Evolutionary conservation across 495 filamentous ascomycete genomes (phyloP).

Genomic region (Pyrenopolyporus hunteri): DNA sequence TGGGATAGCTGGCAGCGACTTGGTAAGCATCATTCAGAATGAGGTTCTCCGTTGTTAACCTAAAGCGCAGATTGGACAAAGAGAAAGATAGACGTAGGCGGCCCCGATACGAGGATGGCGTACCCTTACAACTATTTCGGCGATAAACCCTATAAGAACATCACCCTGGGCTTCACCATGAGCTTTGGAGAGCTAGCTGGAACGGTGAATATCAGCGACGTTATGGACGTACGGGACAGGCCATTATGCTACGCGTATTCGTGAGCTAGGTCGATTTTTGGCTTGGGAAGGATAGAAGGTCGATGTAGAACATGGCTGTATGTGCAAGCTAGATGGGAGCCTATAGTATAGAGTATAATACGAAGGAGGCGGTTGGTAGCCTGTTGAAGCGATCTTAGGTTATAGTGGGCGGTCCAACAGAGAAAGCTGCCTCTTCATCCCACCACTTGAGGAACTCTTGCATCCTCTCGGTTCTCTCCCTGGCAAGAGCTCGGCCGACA

Average conservation of each 20-base stretch:
- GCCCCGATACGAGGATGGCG: constrained; percentile 43
- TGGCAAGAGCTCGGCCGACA: constrained; percentile 70
- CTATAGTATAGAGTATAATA: not conserved
- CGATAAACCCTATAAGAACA: constrained; percentile 40
- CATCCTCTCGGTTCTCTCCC: constrained; percentile 67
- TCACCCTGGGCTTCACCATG: constrained; percentile 47
- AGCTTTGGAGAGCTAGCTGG: constrained; percentile 30
- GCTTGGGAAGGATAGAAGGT: not conserved
- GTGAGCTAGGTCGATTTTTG: not conserved
- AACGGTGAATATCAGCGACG: constrained; percentile 38
- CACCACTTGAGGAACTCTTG: constrained; percentile 72
- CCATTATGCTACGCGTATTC: constrained; percentile 48
- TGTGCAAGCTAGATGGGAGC: not conserved
- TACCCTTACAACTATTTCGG: constrained; percentile 45
- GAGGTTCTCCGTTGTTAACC: not conserved
- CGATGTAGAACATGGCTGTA: not conserved
- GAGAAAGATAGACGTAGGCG: constrained; percentile 43
- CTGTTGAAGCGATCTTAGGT: not conserved
- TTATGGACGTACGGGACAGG: constrained; percentile 49
- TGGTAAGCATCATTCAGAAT: constrained; percentile 19
- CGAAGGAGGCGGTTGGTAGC: not conserved
- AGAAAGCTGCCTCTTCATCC: constrained; percentile 63
- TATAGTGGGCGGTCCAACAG: not conserved
- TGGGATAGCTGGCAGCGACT: constrained; percentile 60
- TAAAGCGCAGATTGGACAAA: constrained; percentile 13